Percentiles rank a stretch among this genome's conserved stretches.
phyloP scores from a whole-genome alignment of 2,329 filamentous ascomycete species.

The Claviceps spartinae region DNA sequence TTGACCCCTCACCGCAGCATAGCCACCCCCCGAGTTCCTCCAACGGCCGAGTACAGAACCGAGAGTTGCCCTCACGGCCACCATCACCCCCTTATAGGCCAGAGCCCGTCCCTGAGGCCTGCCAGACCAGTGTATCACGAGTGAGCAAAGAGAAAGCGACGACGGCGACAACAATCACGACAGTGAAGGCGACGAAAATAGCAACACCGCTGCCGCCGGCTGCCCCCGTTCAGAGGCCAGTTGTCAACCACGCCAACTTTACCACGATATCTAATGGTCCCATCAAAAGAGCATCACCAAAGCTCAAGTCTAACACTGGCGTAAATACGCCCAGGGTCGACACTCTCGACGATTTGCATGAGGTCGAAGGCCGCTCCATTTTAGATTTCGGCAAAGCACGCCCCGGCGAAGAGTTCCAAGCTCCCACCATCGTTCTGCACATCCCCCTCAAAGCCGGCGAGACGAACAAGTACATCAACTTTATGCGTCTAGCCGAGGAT shows the following conservation, averaged over 20 bases:
- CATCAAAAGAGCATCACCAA: slow-evolving; percentile 33
- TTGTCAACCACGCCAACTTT: slow-evolving; percentile 26
- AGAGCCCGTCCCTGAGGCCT: slow-evolving; percentile 21
- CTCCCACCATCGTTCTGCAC: slow-evolving; percentile 70
- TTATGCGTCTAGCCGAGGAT: slow-evolving; percentile 84
- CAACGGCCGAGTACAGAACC: slow-evolving; percentile 18
- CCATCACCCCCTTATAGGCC: slow-evolving; percentile 27
- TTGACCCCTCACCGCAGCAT: slow-evolving; percentile 40
- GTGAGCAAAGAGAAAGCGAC: slow-evolving; percentile 20
- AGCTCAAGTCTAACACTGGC: slow-evolving; percentile 29
- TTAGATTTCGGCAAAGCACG: slow-evolving; percentile 47
- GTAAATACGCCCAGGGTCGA: slow-evolving; percentile 35
- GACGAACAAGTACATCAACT: slow-evolving; percentile 87
- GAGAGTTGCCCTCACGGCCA: slow-evolving; percentile 25
- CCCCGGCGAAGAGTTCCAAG: slow-evolving; percentile 43
- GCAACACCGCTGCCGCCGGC: slow-evolving; percentile 7
- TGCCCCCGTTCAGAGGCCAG: slow-evolving; percentile 15
- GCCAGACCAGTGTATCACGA: slow-evolving; percentile 19
- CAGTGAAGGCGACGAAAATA: not conserved
- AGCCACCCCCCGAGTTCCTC: slow-evolving; percentile 14
- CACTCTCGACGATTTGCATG: slow-evolving; percentile 32
- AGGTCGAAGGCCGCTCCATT: slow-evolving; percentile 38
- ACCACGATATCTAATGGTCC: slow-evolving; percentile 27
- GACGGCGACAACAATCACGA: slow-evolving; percentile 1
- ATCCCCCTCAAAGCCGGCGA: slow-evolving; percentile 63